These are phyloP conservation scores for Rhizopogon vesiculosus DNA, from an alignment of 768 basidiomycete species.

Conservation along the genomic window DNA sequence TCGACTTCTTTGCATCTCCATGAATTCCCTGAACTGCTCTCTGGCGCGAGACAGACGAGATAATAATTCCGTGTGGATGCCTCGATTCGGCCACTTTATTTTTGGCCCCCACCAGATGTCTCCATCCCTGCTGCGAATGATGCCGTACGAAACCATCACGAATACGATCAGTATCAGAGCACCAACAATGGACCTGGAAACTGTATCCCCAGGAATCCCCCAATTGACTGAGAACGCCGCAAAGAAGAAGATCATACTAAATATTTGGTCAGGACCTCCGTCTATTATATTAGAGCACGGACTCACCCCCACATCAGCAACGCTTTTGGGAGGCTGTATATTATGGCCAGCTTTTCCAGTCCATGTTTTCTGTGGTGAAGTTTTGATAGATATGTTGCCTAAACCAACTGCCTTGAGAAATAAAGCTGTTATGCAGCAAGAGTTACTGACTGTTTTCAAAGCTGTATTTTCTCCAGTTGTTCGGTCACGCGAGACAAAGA, in stretches of 20 bases:
- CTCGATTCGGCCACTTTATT: neutral
- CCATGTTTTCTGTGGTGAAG: slow-evolving; percentile 29
- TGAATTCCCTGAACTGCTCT: neutral
- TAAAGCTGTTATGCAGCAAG: neutral
- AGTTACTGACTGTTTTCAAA: slow-evolving; percentile 29
- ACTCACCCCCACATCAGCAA: slow-evolving; percentile 59
- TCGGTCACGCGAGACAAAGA: slow-evolving; percentile 39
- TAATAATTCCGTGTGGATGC: neutral
- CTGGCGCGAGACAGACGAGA: neutral
- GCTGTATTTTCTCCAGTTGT: slow-evolving; percentile 25
- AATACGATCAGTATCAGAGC: slow-evolving; percentile 21
- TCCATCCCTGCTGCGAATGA: slow-evolving; percentile 25
- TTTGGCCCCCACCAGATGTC: slow-evolving; percentile 16
- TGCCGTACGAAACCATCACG: slow-evolving; percentile 39
- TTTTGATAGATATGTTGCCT: slow-evolving; percentile 11
- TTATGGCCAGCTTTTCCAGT: slow-evolving; percentile 45
- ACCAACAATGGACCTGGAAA: slow-evolving; percentile 24
- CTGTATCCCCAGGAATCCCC: slow-evolving; percentile 6
- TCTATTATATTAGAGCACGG: neutral
- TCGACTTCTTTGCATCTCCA: neutral
- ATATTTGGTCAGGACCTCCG: neutral
- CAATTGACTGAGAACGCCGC: slow-evolving; percentile 22
- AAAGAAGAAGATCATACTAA: slow-evolving; percentile 25
- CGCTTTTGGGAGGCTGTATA: slow-evolving; percentile 53
- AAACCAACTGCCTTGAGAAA: neutral